Evolutionary conservation across 2,329 filamentous ascomycete genomes (phyloP).

Genomic region (Hawksworthiomyces lignivorus): DNA sequence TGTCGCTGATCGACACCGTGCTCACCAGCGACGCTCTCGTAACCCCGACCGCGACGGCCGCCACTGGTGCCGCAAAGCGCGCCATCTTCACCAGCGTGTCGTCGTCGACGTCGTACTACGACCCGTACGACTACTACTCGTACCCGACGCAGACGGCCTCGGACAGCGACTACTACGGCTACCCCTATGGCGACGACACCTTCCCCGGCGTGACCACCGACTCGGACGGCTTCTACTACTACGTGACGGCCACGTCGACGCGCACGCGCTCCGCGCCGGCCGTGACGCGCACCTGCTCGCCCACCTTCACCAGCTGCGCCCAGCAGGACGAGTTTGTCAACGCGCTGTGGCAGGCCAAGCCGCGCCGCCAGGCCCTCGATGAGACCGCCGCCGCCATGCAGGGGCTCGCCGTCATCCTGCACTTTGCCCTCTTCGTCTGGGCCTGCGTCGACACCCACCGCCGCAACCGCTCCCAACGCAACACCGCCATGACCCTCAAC

Average conservation of each 20-base stretch:
- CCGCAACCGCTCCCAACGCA: background rate
- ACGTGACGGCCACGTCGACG: background rate
- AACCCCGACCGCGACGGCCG: background rate
- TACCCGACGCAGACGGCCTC: background rate
- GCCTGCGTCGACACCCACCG: conserved; percentile 16
- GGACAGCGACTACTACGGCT: background rate
- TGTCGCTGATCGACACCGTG: background rate
- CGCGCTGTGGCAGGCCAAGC: conserved; percentile 1
- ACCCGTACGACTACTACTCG: background rate
- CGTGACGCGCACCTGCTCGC: conserved; percentile 4
- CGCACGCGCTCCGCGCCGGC: background rate
- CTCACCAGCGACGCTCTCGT: background rate
- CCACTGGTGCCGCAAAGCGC: background rate
- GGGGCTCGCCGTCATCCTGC: conserved; percentile 36
- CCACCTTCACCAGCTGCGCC: conserved; percentile 10
- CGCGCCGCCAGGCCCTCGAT: background rate
- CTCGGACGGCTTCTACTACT: background rate
- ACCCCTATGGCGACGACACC: background rate
- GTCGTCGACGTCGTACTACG: background rate
- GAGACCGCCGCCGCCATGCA: conserved; percentile 23
- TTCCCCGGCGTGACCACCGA: background rate
- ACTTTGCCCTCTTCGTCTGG: conserved; percentile 20
- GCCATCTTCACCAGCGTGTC: background rate
- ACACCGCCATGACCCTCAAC: background rate
- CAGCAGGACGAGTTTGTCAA: conserved; percentile 14